phyloP scores from a whole-genome alignment of 306 rosid species.

The Cucumis cinereus region DNA sequence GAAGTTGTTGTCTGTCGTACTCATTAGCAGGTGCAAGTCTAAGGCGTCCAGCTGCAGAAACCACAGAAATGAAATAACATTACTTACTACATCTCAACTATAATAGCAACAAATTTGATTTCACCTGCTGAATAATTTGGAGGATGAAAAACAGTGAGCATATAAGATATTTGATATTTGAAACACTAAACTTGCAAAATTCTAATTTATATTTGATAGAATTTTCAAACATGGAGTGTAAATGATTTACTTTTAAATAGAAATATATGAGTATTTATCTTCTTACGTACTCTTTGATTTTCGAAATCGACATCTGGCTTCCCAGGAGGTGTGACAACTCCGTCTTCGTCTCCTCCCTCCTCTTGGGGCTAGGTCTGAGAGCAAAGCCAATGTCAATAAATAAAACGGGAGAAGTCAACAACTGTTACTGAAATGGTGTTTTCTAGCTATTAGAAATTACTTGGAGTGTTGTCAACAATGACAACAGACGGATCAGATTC shows the following conservation, averaged over 20 bases:
- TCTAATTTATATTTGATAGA: neutral
- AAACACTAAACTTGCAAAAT: neutral
- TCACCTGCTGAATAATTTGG: neutral
- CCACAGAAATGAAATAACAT: constrained; percentile 5
- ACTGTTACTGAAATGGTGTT: neutral
- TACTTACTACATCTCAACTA: neutral
- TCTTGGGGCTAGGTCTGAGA: neutral
- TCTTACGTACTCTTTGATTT: constrained; percentile 1
- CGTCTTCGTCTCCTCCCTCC: constrained; percentile 6
- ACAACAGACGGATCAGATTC: constrained; percentile 77
- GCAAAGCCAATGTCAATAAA: neutral
- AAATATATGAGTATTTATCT: neutral
- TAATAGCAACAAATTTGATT: neutral
- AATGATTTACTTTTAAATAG: neutral
- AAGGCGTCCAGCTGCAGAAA: constrained; percentile 44
- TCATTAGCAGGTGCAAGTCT: constrained; percentile 78
- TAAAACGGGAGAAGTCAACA: neutral
- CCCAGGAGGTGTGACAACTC: constrained; percentile 1
- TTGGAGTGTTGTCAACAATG: constrained; percentile 35
- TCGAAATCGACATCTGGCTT: neutral
- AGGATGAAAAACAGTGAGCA: neutral
- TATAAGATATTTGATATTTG: neutral
- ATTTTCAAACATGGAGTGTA: neutral
- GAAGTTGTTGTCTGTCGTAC: constrained; percentile 60
- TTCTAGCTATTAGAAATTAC: constrained; percentile 21